Base-by-base conservation (phyloP, 2,329 filamentous ascomycete genomes). In the Talaromyces albobiverticillius region DNA sequence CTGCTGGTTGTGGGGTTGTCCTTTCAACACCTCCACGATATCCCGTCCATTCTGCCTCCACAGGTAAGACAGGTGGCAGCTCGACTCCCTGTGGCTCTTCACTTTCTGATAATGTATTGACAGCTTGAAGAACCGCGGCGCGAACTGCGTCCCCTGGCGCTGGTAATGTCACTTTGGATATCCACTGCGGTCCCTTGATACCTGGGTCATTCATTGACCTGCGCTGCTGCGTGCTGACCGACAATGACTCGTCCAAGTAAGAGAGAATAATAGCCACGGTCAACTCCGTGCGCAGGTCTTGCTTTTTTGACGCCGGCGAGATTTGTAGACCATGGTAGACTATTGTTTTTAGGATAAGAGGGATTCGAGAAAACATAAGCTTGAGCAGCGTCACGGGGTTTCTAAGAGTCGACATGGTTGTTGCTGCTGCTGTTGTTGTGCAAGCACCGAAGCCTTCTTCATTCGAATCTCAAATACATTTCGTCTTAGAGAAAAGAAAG, bases 101-200 rank as follows among this genome's bases (percentile, higher is more conserved):
- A 9, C 43, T 48, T 52, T 71, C 72, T 4, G 50, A 46, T 23
- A 76, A 61, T 23, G 67, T 61, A 46, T 72, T 66, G 40, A 77
- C 71, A 10, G 71, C 73, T 41, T 63, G 62, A 7, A 71, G 48
- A 14, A 78, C 62, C 2, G 70, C 69, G 25, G 69, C 64, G 45
- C 67, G 66, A 9, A 74, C 67, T 42, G 68, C 69, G 76, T 82
- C 54, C 45, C 72, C 78, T 0, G 82, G 87, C 2, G 74, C 73
- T 0, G 83, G 81, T 14, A 90, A 74, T 0, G 80, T 82, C 40
- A 88, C 85, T 52, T 83, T 87, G 62, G 85, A 86, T 22, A 95
- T 79, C 92, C 92, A 96, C 60, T 94, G 84, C 42, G 82, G 82
- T 3, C 90, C 90, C 66, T 89, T 91, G 65, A 95, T 76, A 0